These are phyloP conservation scores for Chytridium lagenaria DNA, from an alignment of 371 early-diverging fungal genomes.

Conservation along the genomic window DNA sequence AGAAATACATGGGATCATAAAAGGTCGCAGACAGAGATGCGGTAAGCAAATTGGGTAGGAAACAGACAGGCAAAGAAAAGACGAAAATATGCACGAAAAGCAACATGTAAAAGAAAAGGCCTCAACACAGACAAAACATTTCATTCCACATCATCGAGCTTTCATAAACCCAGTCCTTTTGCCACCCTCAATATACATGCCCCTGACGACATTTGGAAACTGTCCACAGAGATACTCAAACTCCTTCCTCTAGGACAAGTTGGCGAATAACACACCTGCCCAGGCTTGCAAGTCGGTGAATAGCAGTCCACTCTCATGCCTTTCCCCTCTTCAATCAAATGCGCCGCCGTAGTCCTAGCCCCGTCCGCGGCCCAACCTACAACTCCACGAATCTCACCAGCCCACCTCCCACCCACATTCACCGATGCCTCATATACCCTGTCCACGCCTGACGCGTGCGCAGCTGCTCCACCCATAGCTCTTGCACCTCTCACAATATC, in stretches of 20 bases:
- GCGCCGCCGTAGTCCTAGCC: constrained; percentile 38
- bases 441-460: constrained; percentile 42
- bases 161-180: constrained; percentile 30
- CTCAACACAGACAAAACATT: no score
- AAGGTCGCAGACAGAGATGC: no score
- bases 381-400: constrained; percentile 11
- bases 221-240: constrained; percentile 32
- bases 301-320: constrained; percentile 47
- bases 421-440: constrained; percentile 30
- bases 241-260: constrained; percentile 45
- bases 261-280: constrained; percentile 47
- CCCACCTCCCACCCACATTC: constrained; percentile 23
- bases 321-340: constrained; percentile 43
- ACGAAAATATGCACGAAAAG: no score
- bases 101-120: no score
- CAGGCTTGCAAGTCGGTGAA: constrained; percentile 44
- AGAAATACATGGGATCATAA: no score
- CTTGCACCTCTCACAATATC: constrained; percentile 12
- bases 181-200: constrained; percentile 39
- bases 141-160: neutral
- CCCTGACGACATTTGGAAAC: constrained; percentile 42
- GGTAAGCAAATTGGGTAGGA: no score
- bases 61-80: no score
- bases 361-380: constrained; percentile 32
- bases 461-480: constrained; percentile 29